phyloP scores from a whole-genome alignment of 345 rosid species.

The Linum usitatissimum region DNA sequence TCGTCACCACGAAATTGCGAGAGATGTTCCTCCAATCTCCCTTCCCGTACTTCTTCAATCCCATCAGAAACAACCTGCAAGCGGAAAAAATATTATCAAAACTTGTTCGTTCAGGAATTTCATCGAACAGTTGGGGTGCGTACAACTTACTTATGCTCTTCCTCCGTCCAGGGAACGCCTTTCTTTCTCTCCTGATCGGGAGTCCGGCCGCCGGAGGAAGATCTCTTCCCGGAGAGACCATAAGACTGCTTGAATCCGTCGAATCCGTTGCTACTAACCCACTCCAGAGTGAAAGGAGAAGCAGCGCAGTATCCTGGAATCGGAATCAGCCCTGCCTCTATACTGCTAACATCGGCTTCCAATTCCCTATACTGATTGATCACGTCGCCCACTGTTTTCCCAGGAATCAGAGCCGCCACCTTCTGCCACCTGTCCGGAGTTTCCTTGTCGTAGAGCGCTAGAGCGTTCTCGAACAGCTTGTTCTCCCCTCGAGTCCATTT shows the following conservation, averaged over 20 bases:
- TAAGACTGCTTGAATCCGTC: constrained; percentile 45
- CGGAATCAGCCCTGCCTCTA: constrained; percentile 29
- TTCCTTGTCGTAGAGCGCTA: constrained; percentile 21
- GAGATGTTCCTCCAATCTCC: constrained; percentile 31
- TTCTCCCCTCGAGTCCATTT: constrained; percentile 24
- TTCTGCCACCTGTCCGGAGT: constrained; percentile 23
- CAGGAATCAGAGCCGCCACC: constrained; percentile 29
- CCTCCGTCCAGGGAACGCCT: constrained; percentile 30
- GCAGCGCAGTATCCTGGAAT: constrained; percentile 28
- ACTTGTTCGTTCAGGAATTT: background rate
- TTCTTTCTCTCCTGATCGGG: constrained; percentile 25
- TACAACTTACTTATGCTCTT: constrained; percentile 26
- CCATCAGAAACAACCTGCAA: constrained; percentile 25
- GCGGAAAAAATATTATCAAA: background rate
- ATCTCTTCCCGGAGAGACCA: constrained; percentile 54
- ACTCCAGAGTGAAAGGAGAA: constrained; percentile 47
- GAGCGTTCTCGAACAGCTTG: constrained; percentile 27
- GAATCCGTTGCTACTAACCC: constrained; percentile 29
- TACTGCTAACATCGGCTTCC: constrained; percentile 21
- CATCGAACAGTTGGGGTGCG: background rate
- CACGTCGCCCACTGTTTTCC: constrained; percentile 26
- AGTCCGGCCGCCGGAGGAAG: constrained; percentile 33
- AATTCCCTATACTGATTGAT: constrained; percentile 21
- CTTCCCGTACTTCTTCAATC: constrained; percentile 25
- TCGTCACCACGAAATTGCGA: constrained; percentile 17